phyloP scores from a whole-genome alignment of 768 basidiomycete genomes.

The Collybia sordida region DNA sequence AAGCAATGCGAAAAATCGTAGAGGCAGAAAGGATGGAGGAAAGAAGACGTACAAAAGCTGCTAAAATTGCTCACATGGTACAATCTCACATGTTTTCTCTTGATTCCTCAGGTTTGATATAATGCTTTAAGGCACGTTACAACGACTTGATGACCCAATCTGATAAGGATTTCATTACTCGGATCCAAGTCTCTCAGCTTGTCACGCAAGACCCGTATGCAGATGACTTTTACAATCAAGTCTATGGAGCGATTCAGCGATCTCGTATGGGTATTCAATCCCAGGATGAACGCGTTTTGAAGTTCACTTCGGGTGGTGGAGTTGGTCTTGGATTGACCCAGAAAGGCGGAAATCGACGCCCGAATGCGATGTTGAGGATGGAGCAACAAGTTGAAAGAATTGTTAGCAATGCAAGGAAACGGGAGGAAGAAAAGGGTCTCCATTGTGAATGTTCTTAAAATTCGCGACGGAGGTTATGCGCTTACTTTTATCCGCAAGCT shows the following conservation, averaged over 20 bases:
- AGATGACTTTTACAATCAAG: conserved; percentile 98
- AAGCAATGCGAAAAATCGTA: conserved; percentile 87
- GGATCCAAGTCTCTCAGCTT: conserved; percentile 97
- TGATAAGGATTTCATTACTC: conserved; percentile 99
- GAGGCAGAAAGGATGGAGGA: conserved; percentile 89
- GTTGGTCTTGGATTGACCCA: conserved; percentile 81
- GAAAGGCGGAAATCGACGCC: conserved; percentile 66
- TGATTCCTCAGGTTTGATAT: conserved; percentile 5
- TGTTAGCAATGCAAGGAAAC: conserved; percentile 84
- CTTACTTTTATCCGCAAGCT: conserved; percentile 35
- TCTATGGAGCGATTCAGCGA: conserved; percentile 83
- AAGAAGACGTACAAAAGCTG: conserved; percentile 75
- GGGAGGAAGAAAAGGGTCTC: conserved; percentile 82
- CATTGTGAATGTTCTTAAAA: conserved; percentile 37
- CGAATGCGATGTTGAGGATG: conserved; percentile 90
- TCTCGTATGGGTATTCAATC: conserved; percentile 74
- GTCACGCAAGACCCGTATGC: conserved; percentile 97
- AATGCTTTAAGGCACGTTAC: conserved; percentile 66
- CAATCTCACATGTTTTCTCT: conserved; percentile 6
- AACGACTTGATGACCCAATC: conserved; percentile 97
- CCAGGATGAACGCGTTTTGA: conserved; percentile 77
- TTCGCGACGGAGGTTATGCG: neutral
- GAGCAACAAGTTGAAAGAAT: conserved; percentile 95
- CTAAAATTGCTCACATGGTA: conserved; percentile 90
- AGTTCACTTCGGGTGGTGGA: conserved; percentile 81